Conservation (phyloP, 805 yeast genomes). For the Wickerhamomyces silvicola region DNA sequence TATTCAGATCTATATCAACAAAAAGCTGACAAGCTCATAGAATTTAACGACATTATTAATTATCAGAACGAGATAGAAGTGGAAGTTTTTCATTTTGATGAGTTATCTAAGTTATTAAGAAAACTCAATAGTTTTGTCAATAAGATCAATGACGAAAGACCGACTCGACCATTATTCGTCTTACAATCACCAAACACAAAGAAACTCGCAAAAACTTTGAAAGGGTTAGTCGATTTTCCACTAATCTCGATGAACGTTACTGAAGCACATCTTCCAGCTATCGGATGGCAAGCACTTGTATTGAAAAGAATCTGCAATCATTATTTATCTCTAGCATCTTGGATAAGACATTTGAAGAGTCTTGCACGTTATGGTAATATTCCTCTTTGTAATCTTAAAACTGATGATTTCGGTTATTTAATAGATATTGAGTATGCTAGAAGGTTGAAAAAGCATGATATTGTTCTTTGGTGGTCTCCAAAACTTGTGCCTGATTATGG, state of each 20-base stretch:
- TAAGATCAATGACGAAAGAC: slow-evolving; percentile 57
- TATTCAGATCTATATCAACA: slow-evolving; percentile 48
- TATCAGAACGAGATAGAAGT: slow-evolving; percentile 49
- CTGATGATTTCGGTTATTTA: slow-evolving; percentile 70
- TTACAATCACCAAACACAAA: slow-evolving; percentile 65
- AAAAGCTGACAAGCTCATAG: slow-evolving; percentile 39
- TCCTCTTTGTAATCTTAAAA: slow-evolving; percentile 79
- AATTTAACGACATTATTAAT: slow-evolving; percentile 40
- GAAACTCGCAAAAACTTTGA: slow-evolving; percentile 40
- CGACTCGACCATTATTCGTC: slow-evolving; percentile 57
- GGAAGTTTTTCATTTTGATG: slow-evolving; percentile 49
- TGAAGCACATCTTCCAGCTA: slow-evolving; percentile 58
- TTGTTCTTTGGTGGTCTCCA: slow-evolving; percentile 92
- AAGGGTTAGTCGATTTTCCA: slow-evolving; percentile 51
- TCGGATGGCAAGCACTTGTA: slow-evolving; percentile 75
- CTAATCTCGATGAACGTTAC: slow-evolving; percentile 52
- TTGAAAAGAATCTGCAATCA: slow-evolving; percentile 63
- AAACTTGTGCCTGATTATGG: slow-evolving; percentile 79
- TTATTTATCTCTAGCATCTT: slow-evolving; percentile 63
- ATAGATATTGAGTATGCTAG: slow-evolving; percentile 88
- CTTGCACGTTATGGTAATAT: slow-evolving; percentile 69
- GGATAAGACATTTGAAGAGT: slow-evolving; percentile 61
- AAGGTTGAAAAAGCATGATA: slow-evolving; percentile 51
- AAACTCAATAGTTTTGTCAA: slow-evolving; percentile 48
- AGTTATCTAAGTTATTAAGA: slow-evolving; percentile 47